Evolutionary conservation across 768 basidiomycete genomes (phyloP).

Genomic region (Suillus bovinus): DNA sequence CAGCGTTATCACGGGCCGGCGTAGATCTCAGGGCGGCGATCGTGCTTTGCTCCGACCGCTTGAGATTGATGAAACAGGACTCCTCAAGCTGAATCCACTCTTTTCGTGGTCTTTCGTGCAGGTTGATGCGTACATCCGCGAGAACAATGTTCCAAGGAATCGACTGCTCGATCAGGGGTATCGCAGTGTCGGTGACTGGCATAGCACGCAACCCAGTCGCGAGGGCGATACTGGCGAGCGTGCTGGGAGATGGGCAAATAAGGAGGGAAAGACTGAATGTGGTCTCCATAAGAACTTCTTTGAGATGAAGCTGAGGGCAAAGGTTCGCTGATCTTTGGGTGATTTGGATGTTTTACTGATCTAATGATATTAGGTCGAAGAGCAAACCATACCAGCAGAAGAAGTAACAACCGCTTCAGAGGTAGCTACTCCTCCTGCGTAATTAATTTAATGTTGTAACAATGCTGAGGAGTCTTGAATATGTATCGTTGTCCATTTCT

Average conservation of each 20-base stretch:
- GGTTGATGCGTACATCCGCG: slow-evolving; percentile 82
- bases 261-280: slow-evolving; percentile 87
- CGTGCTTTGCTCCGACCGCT: slow-evolving; percentile 80
- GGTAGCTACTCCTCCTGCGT: neutral
- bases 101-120: slow-evolving; percentile 83
- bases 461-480: neutral
- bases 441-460: neutral
- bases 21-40: slow-evolving; percentile 92
- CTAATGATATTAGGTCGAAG: neutral
- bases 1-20: slow-evolving; percentile 92
- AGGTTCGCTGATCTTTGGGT: slow-evolving; percentile 21
- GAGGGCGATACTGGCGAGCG: slow-evolving; percentile 75
- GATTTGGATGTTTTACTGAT: neutral
- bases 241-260: slow-evolving; percentile 89
- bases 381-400: neutral
- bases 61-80: slow-evolving; percentile 86
- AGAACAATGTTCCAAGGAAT: slow-evolving; percentile 86
- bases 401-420: neutral
- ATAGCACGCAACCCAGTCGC: slow-evolving; percentile 79
- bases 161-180: slow-evolving; percentile 88
- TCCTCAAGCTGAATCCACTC: slow-evolving; percentile 94
- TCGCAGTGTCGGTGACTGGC: slow-evolving; percentile 96
- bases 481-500: neutral
- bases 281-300: slow-evolving; percentile 94
- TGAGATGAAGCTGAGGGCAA: slow-evolving; percentile 61